phyloP scores from a whole-genome alignment of 257 asterid genomes.

The Scutellaria baicalensis region DNA sequence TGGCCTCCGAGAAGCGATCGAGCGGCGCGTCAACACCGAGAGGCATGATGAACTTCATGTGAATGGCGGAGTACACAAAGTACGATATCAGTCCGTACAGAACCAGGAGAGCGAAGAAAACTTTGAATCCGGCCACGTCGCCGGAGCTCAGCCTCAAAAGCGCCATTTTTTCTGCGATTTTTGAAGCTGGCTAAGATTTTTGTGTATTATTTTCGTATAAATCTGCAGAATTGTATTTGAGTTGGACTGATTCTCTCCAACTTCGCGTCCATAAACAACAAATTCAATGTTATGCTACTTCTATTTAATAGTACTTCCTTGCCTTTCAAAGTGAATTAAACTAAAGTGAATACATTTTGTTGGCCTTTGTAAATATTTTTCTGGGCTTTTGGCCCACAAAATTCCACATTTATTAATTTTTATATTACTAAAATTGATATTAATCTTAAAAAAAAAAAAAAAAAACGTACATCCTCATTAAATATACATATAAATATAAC shows the following conservation, averaged over 20 bases:
- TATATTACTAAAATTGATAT: no score
- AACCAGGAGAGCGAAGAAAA: conserved; percentile 35
- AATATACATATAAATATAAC: no score
- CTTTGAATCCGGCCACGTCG: conserved; percentile 70
- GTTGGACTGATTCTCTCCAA: not conserved
- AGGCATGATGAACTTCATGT: conserved; percentile 75
- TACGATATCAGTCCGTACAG: conserved; percentile 53
- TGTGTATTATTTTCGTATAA: not conserved
- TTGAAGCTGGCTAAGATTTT: not conserved
- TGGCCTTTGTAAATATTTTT: no score
- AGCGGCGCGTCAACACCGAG: conserved; percentile 77
- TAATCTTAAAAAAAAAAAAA: no score
- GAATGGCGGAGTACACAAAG: conserved; percentile 44
- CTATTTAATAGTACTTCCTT: no score
- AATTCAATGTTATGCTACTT: not conserved
- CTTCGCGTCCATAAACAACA: not conserved
- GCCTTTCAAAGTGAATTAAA: no score
- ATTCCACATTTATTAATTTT: no score
- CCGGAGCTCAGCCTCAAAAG: conserved; percentile 43
- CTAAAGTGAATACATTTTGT: no score
- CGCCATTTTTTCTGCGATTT: conserved; percentile 31
- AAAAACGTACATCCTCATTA: no score
- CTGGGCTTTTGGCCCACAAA: no score
- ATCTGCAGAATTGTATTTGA: not conserved
- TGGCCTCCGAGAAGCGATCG: conserved; percentile 85